A percentile compares a stretch with the other conserved stretches of the same genome.
These are phyloP conservation scores for Chaetomiaceae sp. DNA, from an alignment of 2,329 filamentous ascomycete species.

Conservation along the genomic window DNA sequence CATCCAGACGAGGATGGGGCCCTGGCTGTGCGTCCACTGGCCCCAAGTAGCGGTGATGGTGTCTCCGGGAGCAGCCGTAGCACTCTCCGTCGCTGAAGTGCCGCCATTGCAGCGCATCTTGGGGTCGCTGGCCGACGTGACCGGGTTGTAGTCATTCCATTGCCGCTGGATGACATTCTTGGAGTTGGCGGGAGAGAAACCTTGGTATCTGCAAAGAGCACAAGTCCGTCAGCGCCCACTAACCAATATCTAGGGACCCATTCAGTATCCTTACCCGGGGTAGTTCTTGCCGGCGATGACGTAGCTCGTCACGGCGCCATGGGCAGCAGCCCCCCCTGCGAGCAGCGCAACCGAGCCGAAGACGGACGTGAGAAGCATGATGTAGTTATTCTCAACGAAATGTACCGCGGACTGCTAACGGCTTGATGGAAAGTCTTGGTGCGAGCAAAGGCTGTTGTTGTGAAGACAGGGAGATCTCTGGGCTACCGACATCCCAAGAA, in stretches of 20 bases:
- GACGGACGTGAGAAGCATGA: slow-evolving; percentile 14
- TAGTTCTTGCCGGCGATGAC: slow-evolving; percentile 29
- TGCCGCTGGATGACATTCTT: slow-evolving; percentile 50
- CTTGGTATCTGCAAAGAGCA: slow-evolving; percentile 29
- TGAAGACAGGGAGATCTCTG: too few relatives aligned
- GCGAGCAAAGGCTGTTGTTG: too few relatives aligned
- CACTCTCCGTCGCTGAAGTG: slow-evolving; percentile 41
- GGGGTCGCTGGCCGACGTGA: slow-evolving; percentile 41
- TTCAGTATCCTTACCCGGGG: slow-evolving; percentile 21
- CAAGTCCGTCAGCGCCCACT: too few relatives aligned
- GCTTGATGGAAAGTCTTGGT: too few relatives aligned
- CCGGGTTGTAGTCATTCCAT: slow-evolving; percentile 55
- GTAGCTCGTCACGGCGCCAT: slow-evolving; percentile 35
- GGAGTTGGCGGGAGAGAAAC: slow-evolving; percentile 47
- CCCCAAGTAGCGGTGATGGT: slow-evolving; percentile 48
- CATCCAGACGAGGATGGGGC: slow-evolving; percentile 55
- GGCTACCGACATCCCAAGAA: too few relatives aligned
- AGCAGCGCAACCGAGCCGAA: slow-evolving; percentile 31
- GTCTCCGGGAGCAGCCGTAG: slow-evolving; percentile 44
- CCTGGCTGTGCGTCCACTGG: slow-evolving; percentile 57
- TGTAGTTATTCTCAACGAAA: too few relatives aligned
- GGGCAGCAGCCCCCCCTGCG: slow-evolving; percentile 29
- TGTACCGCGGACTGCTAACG: too few relatives aligned
- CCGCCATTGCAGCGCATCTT: slow-evolving; percentile 56
- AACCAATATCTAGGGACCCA: too few relatives aligned